Conservation (phyloP, 2,329 filamentous ascomycete genomes). For the Penicillium aurantiogriseum region DNA sequence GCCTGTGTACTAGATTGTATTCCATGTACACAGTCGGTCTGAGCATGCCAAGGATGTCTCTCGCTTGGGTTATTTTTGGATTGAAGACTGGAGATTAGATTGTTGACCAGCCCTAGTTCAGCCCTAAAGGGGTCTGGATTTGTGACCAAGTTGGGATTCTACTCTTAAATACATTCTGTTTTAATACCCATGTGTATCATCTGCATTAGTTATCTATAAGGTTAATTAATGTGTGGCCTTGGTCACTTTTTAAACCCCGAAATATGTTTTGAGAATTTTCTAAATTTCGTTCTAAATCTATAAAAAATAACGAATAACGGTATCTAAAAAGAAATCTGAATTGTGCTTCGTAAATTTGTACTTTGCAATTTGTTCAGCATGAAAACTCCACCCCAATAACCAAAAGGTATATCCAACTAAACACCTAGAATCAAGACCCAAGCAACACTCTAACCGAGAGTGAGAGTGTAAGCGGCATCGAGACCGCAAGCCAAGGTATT, state of each 20-base stretch:
- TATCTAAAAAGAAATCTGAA: not conserved
- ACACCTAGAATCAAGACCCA: constrained; percentile 5
- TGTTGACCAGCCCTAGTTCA: not conserved
- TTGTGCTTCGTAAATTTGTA: constrained; percentile 2
- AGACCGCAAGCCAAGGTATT: constrained; percentile 27
- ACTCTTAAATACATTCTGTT: not conserved
- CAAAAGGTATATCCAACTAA: constrained; percentile 9
- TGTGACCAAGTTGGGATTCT: not conserved
- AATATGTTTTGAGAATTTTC: not conserved
- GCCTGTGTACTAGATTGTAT: constrained; percentile 36
- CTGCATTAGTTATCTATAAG: not conserved
- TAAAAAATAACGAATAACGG: not conserved
- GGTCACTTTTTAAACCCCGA: not conserved
- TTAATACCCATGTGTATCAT: not conserved
- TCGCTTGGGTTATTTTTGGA: not conserved
- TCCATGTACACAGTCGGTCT: not conserved
- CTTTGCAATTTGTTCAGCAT: constrained; percentile 4
- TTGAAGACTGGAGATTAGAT: not conserved
- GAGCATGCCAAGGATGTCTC: not conserved
- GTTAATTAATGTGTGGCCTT: not conserved
- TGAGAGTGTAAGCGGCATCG: constrained; percentile 40
- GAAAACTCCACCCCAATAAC: constrained; percentile 5
- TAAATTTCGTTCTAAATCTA: not conserved
- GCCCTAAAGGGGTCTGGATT: not conserved
- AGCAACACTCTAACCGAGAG: constrained; percentile 20